Evolutionary conservation across 768 basidiomycete species (phyloP).

Genomic region (Kwoniella mangroviensis): DNA sequence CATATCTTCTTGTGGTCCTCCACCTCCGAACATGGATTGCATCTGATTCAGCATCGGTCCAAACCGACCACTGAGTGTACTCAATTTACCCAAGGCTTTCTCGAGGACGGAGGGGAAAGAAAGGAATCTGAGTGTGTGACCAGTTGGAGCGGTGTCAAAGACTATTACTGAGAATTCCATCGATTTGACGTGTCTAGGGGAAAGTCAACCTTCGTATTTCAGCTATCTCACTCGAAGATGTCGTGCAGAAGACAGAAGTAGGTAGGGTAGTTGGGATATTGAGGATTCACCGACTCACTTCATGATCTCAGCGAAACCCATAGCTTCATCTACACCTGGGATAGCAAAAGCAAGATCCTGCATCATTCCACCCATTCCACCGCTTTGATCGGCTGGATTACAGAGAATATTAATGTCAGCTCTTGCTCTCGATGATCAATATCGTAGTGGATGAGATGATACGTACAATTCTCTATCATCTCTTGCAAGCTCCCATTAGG

Average conservation of each 20-base stretch:
- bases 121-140: conserved; percentile 95
- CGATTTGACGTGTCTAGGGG: conserved; percentile 89
- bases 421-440: neutral
- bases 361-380: conserved; percentile 99
- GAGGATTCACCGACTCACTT: conserved; percentile 67
- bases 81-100: conserved; percentile 94
- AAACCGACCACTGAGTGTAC: conserved; percentile 88
- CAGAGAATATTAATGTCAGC: neutral
- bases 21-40: conserved; percentile 95
- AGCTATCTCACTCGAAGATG: too few relatives aligned
- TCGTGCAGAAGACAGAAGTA: too few relatives aligned
- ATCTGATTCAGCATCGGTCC: conserved; percentile 98
- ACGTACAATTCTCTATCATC: conserved; percentile 94
- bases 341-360: conserved; percentile 99
- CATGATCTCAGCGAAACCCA: conserved; percentile 99
- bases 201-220: neutral
- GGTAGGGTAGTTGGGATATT: too few relatives aligned
- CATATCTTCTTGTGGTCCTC: conserved; percentile 94
- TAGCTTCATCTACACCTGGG: conserved; percentile 98
- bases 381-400: conserved; percentile 52
- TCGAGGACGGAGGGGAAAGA: conserved; percentile 99
- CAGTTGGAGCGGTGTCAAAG: conserved; percentile 98
- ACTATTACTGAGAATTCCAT: conserved; percentile 99
- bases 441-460: neutral
- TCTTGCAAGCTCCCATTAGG: conserved; percentile 97